Base-by-base conservation (phyloP, 371 early-diverging fungal species). In the Syncephalastrum racemosum region DNA sequence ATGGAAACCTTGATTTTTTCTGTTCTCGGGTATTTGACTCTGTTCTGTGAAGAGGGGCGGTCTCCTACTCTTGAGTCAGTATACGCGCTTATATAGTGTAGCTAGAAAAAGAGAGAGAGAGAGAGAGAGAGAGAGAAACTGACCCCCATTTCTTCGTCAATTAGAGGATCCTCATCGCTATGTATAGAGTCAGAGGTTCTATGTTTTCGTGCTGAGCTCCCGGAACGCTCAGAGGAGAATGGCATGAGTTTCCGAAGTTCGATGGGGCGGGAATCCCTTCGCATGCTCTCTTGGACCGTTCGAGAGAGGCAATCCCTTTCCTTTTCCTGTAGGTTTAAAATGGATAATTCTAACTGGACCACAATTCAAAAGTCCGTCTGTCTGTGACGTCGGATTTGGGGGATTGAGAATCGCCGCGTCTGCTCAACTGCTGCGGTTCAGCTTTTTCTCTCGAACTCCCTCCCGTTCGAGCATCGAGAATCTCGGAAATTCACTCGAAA, bases 111-210 rank as follows among this genome's bases (percentile, higher is more conserved):
- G 16, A 31, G n/a, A 20, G 14, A 23, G n/a, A n/a, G 12, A 7
- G 22, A 18, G 42, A 15, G 16, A 31, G n/a, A 20, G 14, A 23
- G n/a, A 52, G 19, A 19, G 36, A 19, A 36, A 15, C 51, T 59
- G 62, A 77, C 71, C 41, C 65, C 75, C 25, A 67, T 53, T 56
- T 78, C 79, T 50, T 75, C 71, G 56, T 78, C 75, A 19, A 78
- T 64, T 49, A 77, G 58, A 4, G 75, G 79, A 51, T 73, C 73
- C 49, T 78, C 79, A 64, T 78, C 79, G 49, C 64, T 68, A 23
- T 72, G 68, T 55, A 71, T 70, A 5, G 72, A 68, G 46, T 77
- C 77, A 3, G 73, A 73, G 4, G 67, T 71, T 22, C 75, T 54
- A 45, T 63, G 63, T 45, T 71, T 77, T 60, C 64, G 36, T 64